Conservation (phyloP, 805 yeast species). For the Hanseniaspora jakobsenii region DNA sequence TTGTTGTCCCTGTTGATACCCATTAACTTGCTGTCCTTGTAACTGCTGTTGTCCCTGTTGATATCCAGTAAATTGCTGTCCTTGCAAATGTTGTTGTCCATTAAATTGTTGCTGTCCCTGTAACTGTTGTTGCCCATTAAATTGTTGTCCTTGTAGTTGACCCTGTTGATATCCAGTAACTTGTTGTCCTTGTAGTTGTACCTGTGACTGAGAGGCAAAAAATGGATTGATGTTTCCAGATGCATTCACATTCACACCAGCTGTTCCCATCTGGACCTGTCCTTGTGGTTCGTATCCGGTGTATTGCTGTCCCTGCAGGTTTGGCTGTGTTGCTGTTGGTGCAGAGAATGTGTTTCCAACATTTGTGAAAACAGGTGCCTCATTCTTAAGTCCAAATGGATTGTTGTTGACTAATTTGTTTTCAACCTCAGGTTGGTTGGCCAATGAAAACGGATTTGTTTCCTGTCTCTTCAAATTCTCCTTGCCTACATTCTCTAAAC, state of each 20-base stretch:
- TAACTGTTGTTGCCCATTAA: conserved; percentile 14
- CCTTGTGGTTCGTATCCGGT: conserved; percentile 11
- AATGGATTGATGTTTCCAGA: background rate
- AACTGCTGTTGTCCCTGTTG: conserved; percentile 15
- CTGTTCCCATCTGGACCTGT: no score
- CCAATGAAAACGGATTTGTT: conserved; percentile 17
- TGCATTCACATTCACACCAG: no score
- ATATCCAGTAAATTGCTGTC: conserved; percentile 1
- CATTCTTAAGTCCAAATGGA: conserved; percentile 11
- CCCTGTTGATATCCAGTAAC: conserved; percentile 14
- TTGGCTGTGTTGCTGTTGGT: conserved; percentile 16
- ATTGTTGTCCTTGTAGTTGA: conserved; percentile 5
- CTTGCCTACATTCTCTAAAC: conserved; percentile 24
- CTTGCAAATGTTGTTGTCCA: conserved; percentile 13
- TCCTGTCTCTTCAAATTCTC: conserved; percentile 18
- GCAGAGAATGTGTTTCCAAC: conserved; percentile 17
- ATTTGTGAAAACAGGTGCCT: conserved; percentile 8
- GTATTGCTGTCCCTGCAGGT: no score
- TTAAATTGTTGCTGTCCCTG: conserved; percentile 15
- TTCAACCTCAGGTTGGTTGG: conserved; percentile 9
- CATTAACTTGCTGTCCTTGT: conserved; percentile 17
- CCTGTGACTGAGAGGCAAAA: conserved; percentile 9
- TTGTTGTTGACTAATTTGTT: conserved; percentile 10
- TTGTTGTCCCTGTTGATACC: conserved; percentile 15
- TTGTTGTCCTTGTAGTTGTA: conserved; percentile 17